Percentiles rank a stretch among this genome's conserved stretches.
These are phyloP conservation scores for Ilex asprella DNA, from an alignment of 257 asterid genomes.

Conservation along the genomic window DNA sequence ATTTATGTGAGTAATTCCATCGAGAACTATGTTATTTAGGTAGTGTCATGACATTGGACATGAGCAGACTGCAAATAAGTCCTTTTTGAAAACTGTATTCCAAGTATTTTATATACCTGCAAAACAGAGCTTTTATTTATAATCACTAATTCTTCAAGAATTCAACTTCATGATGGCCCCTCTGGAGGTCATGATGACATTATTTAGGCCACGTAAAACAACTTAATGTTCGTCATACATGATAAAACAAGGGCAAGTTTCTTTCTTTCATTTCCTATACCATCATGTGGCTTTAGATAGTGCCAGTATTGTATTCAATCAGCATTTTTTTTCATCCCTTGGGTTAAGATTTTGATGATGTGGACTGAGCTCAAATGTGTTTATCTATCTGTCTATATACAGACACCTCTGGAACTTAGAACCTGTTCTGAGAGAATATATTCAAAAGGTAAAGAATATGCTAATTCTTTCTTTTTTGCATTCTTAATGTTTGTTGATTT, in stretches of 20 bases:
- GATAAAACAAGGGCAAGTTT: slow-evolving; percentile 80
- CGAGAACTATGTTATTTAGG: slow-evolving; percentile 36
- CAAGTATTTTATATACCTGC: slow-evolving; percentile 42
- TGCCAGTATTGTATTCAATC: not conserved
- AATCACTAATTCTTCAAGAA: slow-evolving; percentile 10
- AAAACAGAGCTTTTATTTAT: not conserved
- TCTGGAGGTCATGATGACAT: slow-evolving; percentile 91
- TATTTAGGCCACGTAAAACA: slow-evolving; percentile 92
- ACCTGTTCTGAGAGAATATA: slow-evolving; percentile 85
- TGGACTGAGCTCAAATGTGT: slow-evolving; percentile 1
- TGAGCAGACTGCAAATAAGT: slow-evolving; percentile 96
- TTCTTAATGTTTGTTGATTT: too few relatives aligned
- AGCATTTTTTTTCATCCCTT: not conserved
- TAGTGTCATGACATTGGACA: slow-evolving; percentile 99
- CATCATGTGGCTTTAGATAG: slow-evolving; percentile 1
- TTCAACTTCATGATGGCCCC: slow-evolving; percentile 13
- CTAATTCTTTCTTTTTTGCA: too few relatives aligned
- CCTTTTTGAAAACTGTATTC: slow-evolving; percentile 89
- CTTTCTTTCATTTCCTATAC: slow-evolving; percentile 5
- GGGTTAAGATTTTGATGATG: not conserved
- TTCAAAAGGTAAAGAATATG: slow-evolving; percentile 88
- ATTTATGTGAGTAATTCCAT: not conserved
- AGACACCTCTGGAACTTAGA: slow-evolving; percentile 98
- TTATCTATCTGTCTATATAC: too few relatives aligned
- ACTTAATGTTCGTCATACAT: slow-evolving; percentile 91